A percentile compares a stretch with the other conserved stretches of the same genome.
These are phyloP conservation scores for Phlyctochytrium arcticum DNA, from an alignment of 192 early-diverging fungal species.

Conservation along the genomic window DNA sequence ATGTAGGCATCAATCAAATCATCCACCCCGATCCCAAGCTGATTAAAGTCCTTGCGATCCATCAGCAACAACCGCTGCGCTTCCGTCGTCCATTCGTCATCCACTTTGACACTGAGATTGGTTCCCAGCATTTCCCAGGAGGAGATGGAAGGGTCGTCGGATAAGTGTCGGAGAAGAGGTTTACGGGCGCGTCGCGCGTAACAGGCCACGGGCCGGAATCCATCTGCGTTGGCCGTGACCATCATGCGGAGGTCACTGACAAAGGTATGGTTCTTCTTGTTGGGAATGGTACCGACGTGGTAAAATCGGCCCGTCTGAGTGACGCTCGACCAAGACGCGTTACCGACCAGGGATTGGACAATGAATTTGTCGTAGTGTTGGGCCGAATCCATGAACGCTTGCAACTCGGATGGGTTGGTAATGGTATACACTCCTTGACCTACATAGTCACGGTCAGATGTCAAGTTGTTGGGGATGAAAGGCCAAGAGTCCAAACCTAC, in stretches of 20 bases:
- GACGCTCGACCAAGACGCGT: slow-evolving; percentile 75
- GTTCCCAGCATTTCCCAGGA: slow-evolving; percentile 93
- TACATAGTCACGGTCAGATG: slow-evolving; percentile 2
- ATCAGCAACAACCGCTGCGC: slow-evolving; percentile 76
- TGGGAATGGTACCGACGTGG: slow-evolving; percentile 86
- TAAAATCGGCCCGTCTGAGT: slow-evolving; percentile 68
- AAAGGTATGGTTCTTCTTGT: slow-evolving; percentile 84
- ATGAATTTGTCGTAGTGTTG: slow-evolving; percentile 91
- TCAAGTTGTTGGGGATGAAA: background rate
- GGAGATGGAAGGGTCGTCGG: slow-evolving; percentile 52
- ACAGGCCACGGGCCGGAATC: slow-evolving; percentile 77
- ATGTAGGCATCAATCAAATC: slow-evolving; percentile 87
- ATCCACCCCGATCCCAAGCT: slow-evolving; percentile 78
- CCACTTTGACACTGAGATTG: slow-evolving; percentile 75
- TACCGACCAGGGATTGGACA: slow-evolving; percentile 83
- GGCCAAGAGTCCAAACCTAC: slow-evolving; percentile 29
- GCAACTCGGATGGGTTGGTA: slow-evolving; percentile 68
- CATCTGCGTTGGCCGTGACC: slow-evolving; percentile 69
- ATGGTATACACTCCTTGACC: slow-evolving; percentile 90
- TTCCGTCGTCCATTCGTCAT: slow-evolving; percentile 79
- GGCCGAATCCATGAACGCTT: slow-evolving; percentile 66
- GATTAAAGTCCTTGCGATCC: slow-evolving; percentile 90
- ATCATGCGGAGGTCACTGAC: slow-evolving; percentile 84
- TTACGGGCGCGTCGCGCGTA: slow-evolving; percentile 76
- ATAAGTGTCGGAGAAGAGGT: slow-evolving; percentile 58